Evolutionary conservation across 1,284 basidiomycete species (phyloP).

Genomic region (Vanrija sp.): DNA sequence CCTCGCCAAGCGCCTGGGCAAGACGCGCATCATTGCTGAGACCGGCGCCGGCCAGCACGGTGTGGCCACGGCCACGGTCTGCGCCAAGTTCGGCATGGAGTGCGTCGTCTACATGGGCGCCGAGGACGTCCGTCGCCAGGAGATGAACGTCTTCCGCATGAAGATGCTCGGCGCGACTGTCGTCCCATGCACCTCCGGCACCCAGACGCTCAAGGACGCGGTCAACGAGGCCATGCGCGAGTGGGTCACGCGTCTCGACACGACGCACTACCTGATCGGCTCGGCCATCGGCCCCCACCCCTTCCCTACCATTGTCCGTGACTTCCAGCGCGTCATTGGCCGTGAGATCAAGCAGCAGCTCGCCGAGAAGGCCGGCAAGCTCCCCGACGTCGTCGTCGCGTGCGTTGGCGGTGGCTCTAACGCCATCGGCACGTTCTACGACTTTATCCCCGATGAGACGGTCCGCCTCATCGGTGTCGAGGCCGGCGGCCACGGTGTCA

Average conservation of each 20-base stretch:
- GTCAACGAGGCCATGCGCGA: conserved; percentile 96
- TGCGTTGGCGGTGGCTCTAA: conserved; percentile 98
- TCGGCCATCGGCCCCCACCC: conserved; percentile 97
- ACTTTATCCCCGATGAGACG: conserved; percentile 80
- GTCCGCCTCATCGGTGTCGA: conserved; percentile 90
- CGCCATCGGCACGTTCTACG: conserved; percentile 93
- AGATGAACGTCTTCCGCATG: conserved; percentile 96
- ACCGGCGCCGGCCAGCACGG: conserved; percentile 99
- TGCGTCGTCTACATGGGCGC: conserved; percentile 98
- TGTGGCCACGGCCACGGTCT: conserved; percentile 96
- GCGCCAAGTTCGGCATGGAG: conserved; percentile 92
- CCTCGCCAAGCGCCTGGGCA: conserved; percentile 85
- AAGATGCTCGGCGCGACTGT: conserved; percentile 95
- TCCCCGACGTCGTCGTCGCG: conserved; percentile 91
- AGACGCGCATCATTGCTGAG: conserved; percentile 96
- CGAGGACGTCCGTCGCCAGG: conserved; percentile 94
- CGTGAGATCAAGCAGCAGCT: conserved; percentile 91
- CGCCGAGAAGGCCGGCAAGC: conserved; percentile 66
- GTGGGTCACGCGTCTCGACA: conserved; percentile 94
- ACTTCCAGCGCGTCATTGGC: conserved; percentile 95
- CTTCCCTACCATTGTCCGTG: conserved; percentile 97
- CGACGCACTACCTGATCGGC: conserved; percentile 94
- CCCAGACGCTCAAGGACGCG: conserved; percentile 94
- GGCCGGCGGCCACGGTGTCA: conserved; percentile 88
- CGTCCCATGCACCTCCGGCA: conserved; percentile 88